Conservation (phyloP, 2,329 filamentous ascomycete species). For the Alternaria incomplexa region DNA sequence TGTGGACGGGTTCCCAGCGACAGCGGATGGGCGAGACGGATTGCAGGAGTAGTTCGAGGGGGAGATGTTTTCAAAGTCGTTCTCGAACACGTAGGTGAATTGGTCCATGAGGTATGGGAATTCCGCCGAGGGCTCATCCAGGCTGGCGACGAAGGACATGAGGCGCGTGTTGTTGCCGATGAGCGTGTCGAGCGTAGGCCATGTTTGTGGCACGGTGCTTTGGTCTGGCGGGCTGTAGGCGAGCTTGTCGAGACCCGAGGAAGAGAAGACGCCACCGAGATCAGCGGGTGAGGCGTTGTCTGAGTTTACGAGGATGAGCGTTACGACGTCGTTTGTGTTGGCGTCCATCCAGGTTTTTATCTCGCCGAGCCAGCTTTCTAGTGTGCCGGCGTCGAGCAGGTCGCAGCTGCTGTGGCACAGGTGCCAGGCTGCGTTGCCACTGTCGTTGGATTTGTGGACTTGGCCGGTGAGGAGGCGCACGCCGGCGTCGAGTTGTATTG, state of each 20-base stretch:
- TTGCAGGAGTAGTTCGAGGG: constrained; percentile 74
- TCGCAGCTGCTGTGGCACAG: constrained; percentile 74
- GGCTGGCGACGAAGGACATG: constrained; percentile 70
- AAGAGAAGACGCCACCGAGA: constrained; percentile 56
- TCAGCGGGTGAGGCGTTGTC: constrained; percentile 63
- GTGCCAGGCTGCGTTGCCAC: constrained; percentile 56
- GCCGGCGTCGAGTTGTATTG: constrained; percentile 71
- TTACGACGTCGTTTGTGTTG: constrained; percentile 77
- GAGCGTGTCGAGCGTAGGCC: constrained; percentile 75
- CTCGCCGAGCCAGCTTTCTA: constrained; percentile 67
- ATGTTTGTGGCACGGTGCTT: constrained; percentile 60
- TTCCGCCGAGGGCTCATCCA: constrained; percentile 37
- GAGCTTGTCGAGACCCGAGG: constrained; percentile 64
- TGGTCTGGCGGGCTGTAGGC: constrained; percentile 55
- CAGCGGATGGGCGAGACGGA: constrained; percentile 66
- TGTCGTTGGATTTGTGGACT: constrained; percentile 65
- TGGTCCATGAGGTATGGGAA: constrained; percentile 68
- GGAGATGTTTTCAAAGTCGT: constrained; percentile 67
- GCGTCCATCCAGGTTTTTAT: constrained; percentile 73
- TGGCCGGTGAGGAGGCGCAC: constrained; percentile 75
- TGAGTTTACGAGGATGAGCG: constrained; percentile 74
- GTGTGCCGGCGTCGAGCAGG: constrained; percentile 71
- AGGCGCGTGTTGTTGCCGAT: constrained; percentile 70
- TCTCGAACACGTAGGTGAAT: constrained; percentile 75
- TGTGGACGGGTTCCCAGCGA: constrained; percentile 49